Evolutionary conservation across 1,284 basidiomycete species (phyloP), one percentile per base, ranked within the genome.

Genomic region (Volvariella surrecta): DNA sequence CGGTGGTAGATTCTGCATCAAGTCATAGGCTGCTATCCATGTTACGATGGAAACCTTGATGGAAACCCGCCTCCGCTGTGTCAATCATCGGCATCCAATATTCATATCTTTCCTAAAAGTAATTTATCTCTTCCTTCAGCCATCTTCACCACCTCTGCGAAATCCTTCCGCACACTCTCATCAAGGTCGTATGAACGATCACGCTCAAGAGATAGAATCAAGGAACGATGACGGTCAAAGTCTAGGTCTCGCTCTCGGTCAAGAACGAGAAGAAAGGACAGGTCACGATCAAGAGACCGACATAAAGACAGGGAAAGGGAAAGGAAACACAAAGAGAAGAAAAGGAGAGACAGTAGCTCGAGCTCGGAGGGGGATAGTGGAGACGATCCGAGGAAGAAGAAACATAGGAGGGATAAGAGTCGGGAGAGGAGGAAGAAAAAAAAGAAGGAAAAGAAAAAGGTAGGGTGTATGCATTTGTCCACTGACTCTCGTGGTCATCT

Each of bases 381-480:
- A 53, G 62, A 61, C 41, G 63, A 61, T 53, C 70, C 70, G 54
- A 74, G 70, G 50, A 72, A 69, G 59, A 56, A 69, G 50, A 72
- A 68, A 59, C 56, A 71, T 53, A 60, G 66, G 59, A 57, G 70
- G 54, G 58, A 69, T 60, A 48, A 58, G 55, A 52, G 62, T 62
- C 38, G 67, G 62, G 55, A 71, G 40, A 63, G 77, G 54, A 72
- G 75, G 46, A 70, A 69, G 58, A 78, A 75, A 61, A 80, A 78
- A 54, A 76, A 77, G 53, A 84, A 79, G 63, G 76, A 73, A 52
- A 77, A 79, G 48, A 80, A 76, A 64, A 82, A 80, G 64, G 78
- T 76, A 31, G 32, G 37, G 49, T 19, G 17, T 16, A n/a, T 40
- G 43, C 20, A 37, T 41, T 35, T n/a, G 11, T 15, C 40, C 21